phyloP scores from a whole-genome alignment of 192 early-diverging fungal species.

The Umbelopsis isabellina region DNA sequence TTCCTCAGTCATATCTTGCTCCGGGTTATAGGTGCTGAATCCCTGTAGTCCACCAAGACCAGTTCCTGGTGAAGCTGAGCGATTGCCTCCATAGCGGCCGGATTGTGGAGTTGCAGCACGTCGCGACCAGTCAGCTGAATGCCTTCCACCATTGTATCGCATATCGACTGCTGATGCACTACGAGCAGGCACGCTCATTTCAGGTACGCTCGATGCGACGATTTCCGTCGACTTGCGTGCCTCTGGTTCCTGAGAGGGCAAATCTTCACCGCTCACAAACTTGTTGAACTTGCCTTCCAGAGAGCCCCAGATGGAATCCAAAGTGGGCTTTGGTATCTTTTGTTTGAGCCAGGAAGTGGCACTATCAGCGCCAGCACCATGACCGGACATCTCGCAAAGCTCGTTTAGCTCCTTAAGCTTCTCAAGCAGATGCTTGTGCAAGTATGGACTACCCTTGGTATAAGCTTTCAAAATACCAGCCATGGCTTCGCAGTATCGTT shows the following conservation, averaged over 20 bases:
- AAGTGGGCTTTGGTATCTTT: conserved; percentile 57
- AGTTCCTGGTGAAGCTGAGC: neutral
- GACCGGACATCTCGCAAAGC: conserved; percentile 48
- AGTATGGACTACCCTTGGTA: conserved; percentile 79
- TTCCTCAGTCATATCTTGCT: neutral
- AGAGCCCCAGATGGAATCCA: conserved; percentile 61
- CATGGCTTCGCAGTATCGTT: conserved; percentile 79
- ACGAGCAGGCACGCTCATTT: conserved; percentile 16
- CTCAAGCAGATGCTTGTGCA: conserved; percentile 72
- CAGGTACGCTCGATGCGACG: conserved; percentile 14
- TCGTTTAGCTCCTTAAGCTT: conserved; percentile 75
- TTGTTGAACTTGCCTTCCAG: conserved; percentile 62
- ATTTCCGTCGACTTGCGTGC: conserved; percentile 44
- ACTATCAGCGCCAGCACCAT: conserved; percentile 31
- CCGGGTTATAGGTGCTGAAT: conserved; percentile 21
- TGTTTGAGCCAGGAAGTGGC: conserved; percentile 44
- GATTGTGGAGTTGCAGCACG: conserved; percentile 34
- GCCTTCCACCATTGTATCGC: conserved; percentile 9
- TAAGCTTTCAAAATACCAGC: conserved; percentile 71
- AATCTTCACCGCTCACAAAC: conserved; percentile 63
- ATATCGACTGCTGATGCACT: conserved; percentile 34
- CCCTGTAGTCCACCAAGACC: conserved; percentile 9
- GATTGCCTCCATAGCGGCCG: neutral
- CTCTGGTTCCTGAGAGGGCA: conserved; percentile 39
- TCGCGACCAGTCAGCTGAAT: conserved; percentile 5